Base-by-base conservation (phyloP, 2,329 filamentous ascomycete genomes). In the Biscogniauxia mediterranea region DNA sequence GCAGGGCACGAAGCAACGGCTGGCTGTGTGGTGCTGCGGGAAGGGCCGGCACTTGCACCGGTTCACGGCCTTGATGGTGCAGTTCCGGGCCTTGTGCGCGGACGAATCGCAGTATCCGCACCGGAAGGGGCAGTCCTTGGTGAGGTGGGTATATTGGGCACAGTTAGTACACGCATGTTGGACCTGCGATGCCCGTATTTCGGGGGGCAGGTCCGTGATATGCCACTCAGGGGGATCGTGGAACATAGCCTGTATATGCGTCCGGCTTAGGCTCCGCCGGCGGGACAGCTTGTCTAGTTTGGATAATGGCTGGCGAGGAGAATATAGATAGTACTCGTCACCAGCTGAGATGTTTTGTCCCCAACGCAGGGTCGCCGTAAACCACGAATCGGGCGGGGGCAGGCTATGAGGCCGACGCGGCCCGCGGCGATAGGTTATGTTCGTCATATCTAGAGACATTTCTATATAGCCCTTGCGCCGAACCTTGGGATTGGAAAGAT, bases 21-120 rank as follows among this genome's bases (percentile, higher is more conserved):
- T 64, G 17, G 72, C 72, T 17, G 69, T 66, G 62, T 79, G 77
- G 50, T 66, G 74, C 46, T 74, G 72, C 1, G 77, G 77, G 60
- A 78, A 79, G 0, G 75, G 69, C 25, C 62, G 55, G 65, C 77
- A 78, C 66, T 78, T 78, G 65, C 77, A 79, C 20, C 75, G 70
- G 61, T 75, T 75, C 3, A 64, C 65, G n/a, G 56, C 62, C 52
- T 74, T 66, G 11, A 75, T 63, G 7, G 70, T 63, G 59, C 77
- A 79, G 5, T 63, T 51, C 5, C 61, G 60, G 4, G 71, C 70
- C 17, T 59, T 64, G 59, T 79, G 76, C 17, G 55, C 61, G 11
- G 42, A 26, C 5, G 70, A 70, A 57, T 72, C 70, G 68, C 76
- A 78, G 62, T 75, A 70, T 1, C 76, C 76, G 61, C 77, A 78